phyloP scores from a whole-genome alignment of 495 filamentous ascomycete genomes.

The Neurospora sublineolata region DNA sequence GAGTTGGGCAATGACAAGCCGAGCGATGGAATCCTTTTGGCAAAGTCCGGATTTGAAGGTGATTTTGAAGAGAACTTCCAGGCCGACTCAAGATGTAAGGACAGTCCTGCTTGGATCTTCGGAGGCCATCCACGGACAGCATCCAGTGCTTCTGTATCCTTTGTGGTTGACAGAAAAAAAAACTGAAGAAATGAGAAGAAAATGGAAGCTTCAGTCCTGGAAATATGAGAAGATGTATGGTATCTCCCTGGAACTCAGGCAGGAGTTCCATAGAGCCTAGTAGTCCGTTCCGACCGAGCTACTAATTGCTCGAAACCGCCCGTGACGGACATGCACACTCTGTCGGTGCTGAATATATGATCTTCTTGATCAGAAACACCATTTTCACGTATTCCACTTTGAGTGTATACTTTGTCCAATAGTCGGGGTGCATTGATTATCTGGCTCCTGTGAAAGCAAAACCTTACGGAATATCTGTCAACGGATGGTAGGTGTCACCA shows the following conservation, averaged over 20 bases:
- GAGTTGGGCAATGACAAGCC: not conserved
- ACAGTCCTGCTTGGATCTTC: not conserved
- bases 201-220: not conserved
- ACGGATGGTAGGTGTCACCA: not conserved
- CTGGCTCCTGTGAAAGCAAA: not conserved
- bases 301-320: not conserved
- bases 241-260: not conserved
- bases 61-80: not conserved
- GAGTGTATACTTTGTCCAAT: not conserved
- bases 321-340: not conserved
- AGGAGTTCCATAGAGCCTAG: not conserved
- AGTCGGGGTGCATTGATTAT: not conserved
- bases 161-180: not conserved
- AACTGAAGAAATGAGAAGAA: not conserved
- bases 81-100: not conserved
- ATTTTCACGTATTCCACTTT: not conserved
- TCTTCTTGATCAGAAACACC: not conserved
- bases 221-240: not conserved
- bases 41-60: not conserved
- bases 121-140: not conserved
- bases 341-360: not conserved
- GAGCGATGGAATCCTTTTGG: not conserved
- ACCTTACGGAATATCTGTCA: not conserved
- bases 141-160: not conserved
- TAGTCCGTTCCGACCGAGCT: not conserved